A percentile compares a stretch with the other conserved stretches of the same genome.
Evolutionary conservation across 176 grass and related monocot genomes (phyloP).

Genomic region (Zizania latifolia): DNA sequence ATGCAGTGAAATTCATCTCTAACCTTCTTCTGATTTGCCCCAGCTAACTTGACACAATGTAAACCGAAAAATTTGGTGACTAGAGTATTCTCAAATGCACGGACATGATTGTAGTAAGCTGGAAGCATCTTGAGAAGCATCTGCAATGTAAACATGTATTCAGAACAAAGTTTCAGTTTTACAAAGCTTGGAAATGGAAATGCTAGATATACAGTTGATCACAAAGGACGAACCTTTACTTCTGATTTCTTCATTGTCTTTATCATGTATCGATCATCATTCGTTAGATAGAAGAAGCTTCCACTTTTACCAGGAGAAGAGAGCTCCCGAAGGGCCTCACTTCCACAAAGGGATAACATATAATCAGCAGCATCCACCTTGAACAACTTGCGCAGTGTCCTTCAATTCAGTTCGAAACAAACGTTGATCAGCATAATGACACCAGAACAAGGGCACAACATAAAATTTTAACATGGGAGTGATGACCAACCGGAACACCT

Average conservation of each 20-base stretch:
- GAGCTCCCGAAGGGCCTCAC: slow-evolving; percentile 78
- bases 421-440: slow-evolving; percentile 16
- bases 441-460: slow-evolving; percentile 7
- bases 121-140: slow-evolving; percentile 98
- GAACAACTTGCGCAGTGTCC: slow-evolving; percentile 88
- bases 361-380: slow-evolving; percentile 96
- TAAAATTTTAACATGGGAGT: slow-evolving; percentile 18
- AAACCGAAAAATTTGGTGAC: slow-evolving; percentile 93
- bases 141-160: slow-evolving; percentile 31
- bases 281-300: slow-evolving; percentile 94
- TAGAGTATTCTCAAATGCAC: slow-evolving; percentile 75
- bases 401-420: slow-evolving; percentile 40
- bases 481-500: slow-evolving; percentile 85
- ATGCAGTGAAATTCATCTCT: slow-evolving; percentile 19
- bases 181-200: slow-evolving; percentile 18
- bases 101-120: slow-evolving; percentile 95
- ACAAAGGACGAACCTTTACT: slow-evolving; percentile 76
- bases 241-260: slow-evolving; percentile 99
- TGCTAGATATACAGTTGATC: background rate
- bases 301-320: slow-evolving; percentile 98
- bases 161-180: background rate
- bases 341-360: slow-evolving; percentile 94
- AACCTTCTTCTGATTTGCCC: slow-evolving; percentile 91
- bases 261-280: slow-evolving; percentile 92
- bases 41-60: slow-evolving; percentile 94